Conservation (phyloP, 2,329 filamentous ascomycete species). For the Colletotrichum agaves region DNA sequence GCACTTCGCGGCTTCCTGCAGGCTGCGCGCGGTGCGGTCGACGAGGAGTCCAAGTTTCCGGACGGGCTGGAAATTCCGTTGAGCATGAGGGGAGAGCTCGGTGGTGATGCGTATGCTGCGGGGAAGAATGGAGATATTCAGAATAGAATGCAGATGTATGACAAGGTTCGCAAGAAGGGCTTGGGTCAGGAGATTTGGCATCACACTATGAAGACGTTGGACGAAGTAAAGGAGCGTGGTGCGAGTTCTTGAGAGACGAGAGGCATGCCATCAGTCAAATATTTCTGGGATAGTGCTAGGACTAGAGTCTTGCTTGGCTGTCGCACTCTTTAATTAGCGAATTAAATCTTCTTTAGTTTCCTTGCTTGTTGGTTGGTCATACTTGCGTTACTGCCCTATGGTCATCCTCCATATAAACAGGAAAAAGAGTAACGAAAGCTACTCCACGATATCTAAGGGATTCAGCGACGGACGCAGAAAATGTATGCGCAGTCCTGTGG, state of each 20-base stretch:
- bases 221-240: neutral
- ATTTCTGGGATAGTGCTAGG: no score
- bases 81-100: constrained; percentile 12
- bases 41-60: neutral
- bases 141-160: constrained; percentile 10
- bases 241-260: neutral
- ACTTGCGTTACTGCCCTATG: no score
- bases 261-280: no score
- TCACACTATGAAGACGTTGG: constrained; percentile 27
- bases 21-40: constrained; percentile 5
- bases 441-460: no score
- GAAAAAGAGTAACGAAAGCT: no score
- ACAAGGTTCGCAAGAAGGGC: constrained; percentile 23
- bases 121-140: constrained; percentile 17
- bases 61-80: neutral
- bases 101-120: constrained; percentile 24
- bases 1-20: constrained; percentile 25
- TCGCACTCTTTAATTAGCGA: no score
- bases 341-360: no score
- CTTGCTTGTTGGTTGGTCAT: no score
- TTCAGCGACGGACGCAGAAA: no score
- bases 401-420: no score
- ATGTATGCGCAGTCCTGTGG: no score
- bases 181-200: constrained; percentile 23
- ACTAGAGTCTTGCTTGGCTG: no score